These are phyloP conservation scores for Mycena capillaripes DNA, from an alignment of 768 basidiomycete genomes.

Conservation along the genomic window DNA sequence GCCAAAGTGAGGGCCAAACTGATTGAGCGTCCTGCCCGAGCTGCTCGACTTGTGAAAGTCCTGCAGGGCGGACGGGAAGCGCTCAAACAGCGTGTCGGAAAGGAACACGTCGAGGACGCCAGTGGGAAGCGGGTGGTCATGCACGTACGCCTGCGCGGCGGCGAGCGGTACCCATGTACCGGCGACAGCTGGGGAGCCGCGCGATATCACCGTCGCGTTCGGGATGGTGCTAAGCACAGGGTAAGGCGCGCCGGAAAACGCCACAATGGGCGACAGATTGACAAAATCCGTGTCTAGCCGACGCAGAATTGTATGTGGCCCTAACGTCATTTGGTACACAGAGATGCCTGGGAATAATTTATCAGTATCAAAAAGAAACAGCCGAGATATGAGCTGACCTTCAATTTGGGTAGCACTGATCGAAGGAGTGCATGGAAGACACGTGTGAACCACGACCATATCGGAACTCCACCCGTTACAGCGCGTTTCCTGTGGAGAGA, in stretches of 20 bases:
- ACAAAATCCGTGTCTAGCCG: slow-evolving; percentile 87
- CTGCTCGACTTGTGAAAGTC: slow-evolving; percentile 67
- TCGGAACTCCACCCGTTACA: slow-evolving; percentile 49
- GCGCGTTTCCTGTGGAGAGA: slow-evolving; percentile 58
- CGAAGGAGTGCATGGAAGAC: slow-evolving; percentile 71
- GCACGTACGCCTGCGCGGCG: slow-evolving; percentile 66
- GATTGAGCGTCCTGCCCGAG: slow-evolving; percentile 62
- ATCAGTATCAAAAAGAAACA: slow-evolving; percentile 24
- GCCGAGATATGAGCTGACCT: slow-evolving; percentile 59
- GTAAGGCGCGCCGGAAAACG: slow-evolving; percentile 57
- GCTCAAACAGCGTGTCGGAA: slow-evolving; percentile 71
- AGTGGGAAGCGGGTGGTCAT: slow-evolving; percentile 55
- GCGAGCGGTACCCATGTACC: slow-evolving; percentile 82
- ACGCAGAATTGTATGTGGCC: slow-evolving; percentile 68
- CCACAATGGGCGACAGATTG: slow-evolving; percentile 73
- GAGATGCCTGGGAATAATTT: slow-evolving; percentile 66
- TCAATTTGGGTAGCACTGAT: slow-evolving; percentile 79
- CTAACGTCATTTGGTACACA: slow-evolving; percentile 79
- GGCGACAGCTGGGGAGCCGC: slow-evolving; percentile 65
- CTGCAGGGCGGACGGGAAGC: slow-evolving; percentile 73
- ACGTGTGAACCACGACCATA: slow-evolving; percentile 72
- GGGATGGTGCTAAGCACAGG: slow-evolving; percentile 55
- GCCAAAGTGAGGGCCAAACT: slow-evolving; percentile 76
- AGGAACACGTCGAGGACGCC: slow-evolving; percentile 68
- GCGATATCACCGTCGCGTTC: slow-evolving; percentile 64